Base-by-base conservation (phyloP, 2,329 filamentous ascomycete species). In the Stagonosporopsis cucurbitacearum region DNA sequence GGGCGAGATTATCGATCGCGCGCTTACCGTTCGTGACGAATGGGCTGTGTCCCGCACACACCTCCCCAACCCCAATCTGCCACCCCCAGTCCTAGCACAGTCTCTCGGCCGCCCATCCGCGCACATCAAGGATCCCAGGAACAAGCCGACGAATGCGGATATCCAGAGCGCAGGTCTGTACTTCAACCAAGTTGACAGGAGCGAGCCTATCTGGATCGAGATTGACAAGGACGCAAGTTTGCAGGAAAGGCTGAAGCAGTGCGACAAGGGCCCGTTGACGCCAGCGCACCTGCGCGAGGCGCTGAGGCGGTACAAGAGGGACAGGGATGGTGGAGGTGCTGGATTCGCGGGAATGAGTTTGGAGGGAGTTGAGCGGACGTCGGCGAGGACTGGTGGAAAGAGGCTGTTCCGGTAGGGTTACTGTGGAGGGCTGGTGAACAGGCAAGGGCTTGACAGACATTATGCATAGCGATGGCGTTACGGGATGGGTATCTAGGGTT, bases 201-300 rank as follows among this genome's bases (percentile, higher is more conserved):
- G 49, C 1, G 61, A 70, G 51, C 54, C 58, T 25, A 58, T 70
- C 30, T 73, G 71, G 68, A 64, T 63, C 12, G 69, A 71, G 48
- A 66, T 74, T 2, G 56, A 53, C 1, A 62, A 65, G 23, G 64
- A 71, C 36, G 59, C 61, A 23, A 30, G 47, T 12, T 46, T 74
- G 26, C 47, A 67, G 59, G 70, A 74, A 33, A 55, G 69, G 35
- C 47, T 73, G 54, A 70, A 67, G 55, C 62, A 66, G 50, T 58
- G 59, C 44, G 77, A 81, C 59, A 75, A 79, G 51, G 80, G 80
- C 4, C 89, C 90, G 1, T 70, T 94, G 42, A 83, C 88, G 23
- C 88, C 90, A 0, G 90, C 92, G 58, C 90, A 93, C 73, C 74
- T 94, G 41, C 81, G 89, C 19, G 90, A 93, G 73, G 89, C 90